A percentile compares a stretch with the other conserved stretches of the same genome.
These are phyloP conservation scores for Gynandropsis gynandra DNA, from an alignment of 345 rosid species.

Conservation along the genomic window DNA sequence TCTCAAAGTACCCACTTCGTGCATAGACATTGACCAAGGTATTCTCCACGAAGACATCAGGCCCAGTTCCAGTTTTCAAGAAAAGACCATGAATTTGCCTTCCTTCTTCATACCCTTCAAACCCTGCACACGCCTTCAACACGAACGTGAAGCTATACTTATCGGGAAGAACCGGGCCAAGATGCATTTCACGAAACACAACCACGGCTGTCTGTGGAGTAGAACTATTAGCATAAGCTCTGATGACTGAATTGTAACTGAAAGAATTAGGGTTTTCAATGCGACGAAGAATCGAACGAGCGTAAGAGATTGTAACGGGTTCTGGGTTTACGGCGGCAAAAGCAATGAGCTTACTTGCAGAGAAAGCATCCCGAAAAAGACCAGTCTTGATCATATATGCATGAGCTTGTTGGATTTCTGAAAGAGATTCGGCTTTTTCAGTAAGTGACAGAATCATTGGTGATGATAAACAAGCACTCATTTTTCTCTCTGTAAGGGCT, in stretches of 20 bases:
- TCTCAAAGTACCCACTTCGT: conserved; percentile 21
- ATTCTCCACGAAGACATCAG: conserved; percentile 34
- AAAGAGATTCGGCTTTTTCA: conserved; percentile 30
- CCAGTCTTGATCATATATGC: conserved; percentile 43
- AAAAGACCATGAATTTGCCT: conserved; percentile 35
- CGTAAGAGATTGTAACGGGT: conserved; percentile 35
- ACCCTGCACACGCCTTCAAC: conserved; percentile 40
- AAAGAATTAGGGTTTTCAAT: conserved; percentile 31
- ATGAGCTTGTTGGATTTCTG: conserved; percentile 39
- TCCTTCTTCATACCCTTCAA: conserved; percentile 35
- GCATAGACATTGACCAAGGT: conserved; percentile 37
- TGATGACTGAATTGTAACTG: conserved; percentile 34
- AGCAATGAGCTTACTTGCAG: conserved; percentile 37
- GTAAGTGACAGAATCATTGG: conserved; percentile 24
- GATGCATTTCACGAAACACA: conserved; percentile 33
- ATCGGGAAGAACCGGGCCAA: conserved; percentile 29
- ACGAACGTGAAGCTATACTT: conserved; percentile 40
- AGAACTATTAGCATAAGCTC: conserved; percentile 41
- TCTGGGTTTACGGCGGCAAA: conserved; percentile 33
- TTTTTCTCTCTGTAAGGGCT: conserved; percentile 11
- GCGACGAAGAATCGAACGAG: conserved; percentile 34
- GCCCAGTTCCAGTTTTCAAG: conserved; percentile 27
- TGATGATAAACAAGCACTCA: conserved; percentile 23
- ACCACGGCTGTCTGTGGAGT: conserved; percentile 24
- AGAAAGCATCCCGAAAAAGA: conserved; percentile 23